Conservation (phyloP, 2,329 filamentous ascomycete genomes). For the Arthroderma uncinatum region DNA sequence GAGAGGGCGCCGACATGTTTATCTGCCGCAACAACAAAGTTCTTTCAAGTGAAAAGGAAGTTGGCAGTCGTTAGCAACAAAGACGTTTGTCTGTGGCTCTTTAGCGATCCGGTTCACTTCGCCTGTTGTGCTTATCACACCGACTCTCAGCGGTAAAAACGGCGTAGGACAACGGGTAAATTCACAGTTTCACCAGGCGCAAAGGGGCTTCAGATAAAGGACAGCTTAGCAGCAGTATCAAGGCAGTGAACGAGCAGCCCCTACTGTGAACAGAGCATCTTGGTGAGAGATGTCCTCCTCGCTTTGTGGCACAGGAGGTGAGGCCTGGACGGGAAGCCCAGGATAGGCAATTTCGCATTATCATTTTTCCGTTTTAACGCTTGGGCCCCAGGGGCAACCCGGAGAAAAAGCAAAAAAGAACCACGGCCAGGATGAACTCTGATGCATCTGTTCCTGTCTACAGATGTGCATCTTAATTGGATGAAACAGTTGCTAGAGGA, state of each 20-base stretch:
- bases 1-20: slow-evolving; percentile 16
- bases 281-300: neutral
- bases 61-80: neutral
- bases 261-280: neutral
- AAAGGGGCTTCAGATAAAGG: neutral
- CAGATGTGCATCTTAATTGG: no score
- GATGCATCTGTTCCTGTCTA: neutral
- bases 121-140: neutral
- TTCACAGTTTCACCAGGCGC: neutral
- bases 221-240: neutral
- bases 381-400: slow-evolving; percentile 1
- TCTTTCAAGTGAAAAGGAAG: neutral
- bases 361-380: slow-evolving; percentile 2
- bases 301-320: neutral
- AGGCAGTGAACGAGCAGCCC: neutral
- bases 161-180: neutral
- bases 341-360: slow-evolving; percentile 1
- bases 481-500: no score
- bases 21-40: neutral
- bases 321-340: neutral
- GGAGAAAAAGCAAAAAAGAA: neutral
- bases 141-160: neutral
- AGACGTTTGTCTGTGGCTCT: neutral
- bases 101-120: neutral
- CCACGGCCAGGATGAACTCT: neutral